Evolutionary conservation across 164 flowering plant species (phyloP).

Genomic region (Magnolia changhungtana): DNA sequence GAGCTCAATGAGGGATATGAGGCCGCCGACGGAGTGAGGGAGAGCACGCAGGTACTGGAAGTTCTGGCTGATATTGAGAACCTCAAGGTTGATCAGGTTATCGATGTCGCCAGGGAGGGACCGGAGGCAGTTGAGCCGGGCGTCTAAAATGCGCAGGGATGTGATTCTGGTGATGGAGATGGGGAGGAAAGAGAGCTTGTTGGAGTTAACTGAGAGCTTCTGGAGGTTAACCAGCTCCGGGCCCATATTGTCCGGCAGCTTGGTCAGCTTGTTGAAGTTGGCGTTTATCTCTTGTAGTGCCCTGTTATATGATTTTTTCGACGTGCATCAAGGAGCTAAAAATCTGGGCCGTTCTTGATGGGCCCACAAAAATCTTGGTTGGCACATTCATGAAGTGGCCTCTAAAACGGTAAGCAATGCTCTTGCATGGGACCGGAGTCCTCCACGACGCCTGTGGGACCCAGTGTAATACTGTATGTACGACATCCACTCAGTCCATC

Average conservation of each 20-base stretch:
- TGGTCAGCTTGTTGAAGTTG: constrained; percentile 79
- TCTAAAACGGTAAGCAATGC: no score
- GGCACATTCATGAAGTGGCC: no score
- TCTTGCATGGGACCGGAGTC: no score
- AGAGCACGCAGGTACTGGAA: constrained; percentile 65
- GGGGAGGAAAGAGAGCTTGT: constrained; percentile 71
- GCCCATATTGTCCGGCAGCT: constrained; percentile 74
- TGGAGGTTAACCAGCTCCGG: constrained; percentile 65
- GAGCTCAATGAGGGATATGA: constrained; percentile 65
- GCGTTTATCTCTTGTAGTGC: constrained; percentile 78
- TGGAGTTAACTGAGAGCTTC: constrained; percentile 78
- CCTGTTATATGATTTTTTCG: constrained; percentile 25
- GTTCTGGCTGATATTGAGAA: constrained; percentile 85
- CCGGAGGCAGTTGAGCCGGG: constrained; percentile 76
- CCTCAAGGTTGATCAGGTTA: constrained; percentile 64
- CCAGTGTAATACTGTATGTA: no score
- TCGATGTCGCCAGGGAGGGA: constrained; percentile 80
- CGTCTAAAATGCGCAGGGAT: constrained; percentile 61
- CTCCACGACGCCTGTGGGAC: no score
- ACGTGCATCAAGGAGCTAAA: not conserved
- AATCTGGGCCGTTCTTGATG: no score
- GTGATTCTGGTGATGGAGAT: constrained; percentile 60
- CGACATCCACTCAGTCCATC: no score
- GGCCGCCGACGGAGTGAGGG: constrained; percentile 83
- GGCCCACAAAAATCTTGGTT: no score